Conservation (phyloP, 139 green algal species). For the Pleodorina starrii region DNA sequence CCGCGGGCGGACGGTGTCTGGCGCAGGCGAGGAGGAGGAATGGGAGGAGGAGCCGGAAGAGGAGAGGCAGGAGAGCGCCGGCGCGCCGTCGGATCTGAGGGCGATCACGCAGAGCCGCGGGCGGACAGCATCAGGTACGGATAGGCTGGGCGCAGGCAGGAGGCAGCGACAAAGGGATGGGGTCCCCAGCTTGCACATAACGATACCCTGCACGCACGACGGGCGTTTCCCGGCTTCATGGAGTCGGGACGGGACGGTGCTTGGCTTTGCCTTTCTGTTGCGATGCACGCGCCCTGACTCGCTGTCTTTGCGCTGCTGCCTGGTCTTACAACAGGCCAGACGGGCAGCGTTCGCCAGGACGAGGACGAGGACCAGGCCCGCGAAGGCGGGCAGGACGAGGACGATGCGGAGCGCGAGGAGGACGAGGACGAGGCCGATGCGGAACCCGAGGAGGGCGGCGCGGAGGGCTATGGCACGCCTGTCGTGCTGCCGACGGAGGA, state of each 20-base stretch:
- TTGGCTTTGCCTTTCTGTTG: too few relatives aligned
- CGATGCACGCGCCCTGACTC: not conserved
- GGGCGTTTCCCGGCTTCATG: not conserved
- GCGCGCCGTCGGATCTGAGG: too few relatives aligned
- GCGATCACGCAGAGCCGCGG: too few relatives aligned
- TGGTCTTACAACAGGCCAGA: not conserved
- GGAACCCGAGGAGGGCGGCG: not conserved
- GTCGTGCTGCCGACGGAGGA: slow-evolving; percentile 6
- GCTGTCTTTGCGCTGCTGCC: not conserved
- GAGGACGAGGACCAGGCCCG: not conserved
- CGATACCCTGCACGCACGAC: not conserved
- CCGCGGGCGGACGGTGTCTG: not conserved
- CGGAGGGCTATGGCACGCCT: not conserved
- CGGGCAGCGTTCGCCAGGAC: not conserved
- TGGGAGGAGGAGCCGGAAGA: not conserved
- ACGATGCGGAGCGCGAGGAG: not conserved
- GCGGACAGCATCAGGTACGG: too few relatives aligned
- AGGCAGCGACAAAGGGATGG: too few relatives aligned
- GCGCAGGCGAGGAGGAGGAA: not conserved
- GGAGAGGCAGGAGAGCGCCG: not conserved
- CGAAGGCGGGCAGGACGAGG: not conserved
- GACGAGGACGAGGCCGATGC: not conserved
- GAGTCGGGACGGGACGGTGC: not conserved
- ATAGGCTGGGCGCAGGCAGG: too few relatives aligned
- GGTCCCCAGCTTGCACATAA: not conserved